Evolutionary conservation across 768 basidiomycete species (phyloP), one percentile per base, ranked within the genome.

Genomic region (Suillus alpinus): DNA sequence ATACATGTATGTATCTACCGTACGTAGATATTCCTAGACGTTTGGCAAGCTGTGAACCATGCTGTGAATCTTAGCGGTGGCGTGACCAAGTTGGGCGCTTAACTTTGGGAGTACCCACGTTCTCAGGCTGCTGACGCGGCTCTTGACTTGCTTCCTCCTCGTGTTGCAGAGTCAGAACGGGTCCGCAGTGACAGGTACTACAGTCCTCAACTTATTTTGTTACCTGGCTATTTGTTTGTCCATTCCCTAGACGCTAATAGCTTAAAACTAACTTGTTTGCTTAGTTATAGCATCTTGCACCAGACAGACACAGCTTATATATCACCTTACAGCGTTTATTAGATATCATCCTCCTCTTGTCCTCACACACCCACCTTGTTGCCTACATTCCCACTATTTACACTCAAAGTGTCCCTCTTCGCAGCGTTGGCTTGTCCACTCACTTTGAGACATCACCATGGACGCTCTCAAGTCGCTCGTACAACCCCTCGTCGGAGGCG

Each of bases 391-490:
- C 65, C 61, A 66, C 36, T 60, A 49, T 59, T 65, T 52, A 55
- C 56, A 56, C 47, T 57, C 50, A 55, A 55, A 55, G 53, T 55
- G 53, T 39, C 23, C 53, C 12, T 32, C 64, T 65, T 70, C 65
- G 72, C 74, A 77, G 62, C 77, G 67, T 78, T 78, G 78, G 79
- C 70, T 77, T 66, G 63, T 67, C 67, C 69, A 63, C 71, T 69
- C 57, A 68, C 63, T 14, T 66, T 59, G 2, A 16, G 56, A 62
- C 68, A 60, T 56, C 62, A 65, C 62, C 71, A 92, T 92, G 90
- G 90, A 92, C 79, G 86, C 83, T 62, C 79, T 92, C 78, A 89
- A 86, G 78, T 91, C 88, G 57, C 85, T 92, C 72, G 83, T 91
- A 59, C 87, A 89, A 70, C 90, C 90, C 63, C 86, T 92, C 72